A percentile compares a stretch with the other conserved stretches of the same genome.
phyloP scores from a whole-genome alignment of 2,329 filamentous ascomycete species.

The Colletotrichum gigasporum region DNA sequence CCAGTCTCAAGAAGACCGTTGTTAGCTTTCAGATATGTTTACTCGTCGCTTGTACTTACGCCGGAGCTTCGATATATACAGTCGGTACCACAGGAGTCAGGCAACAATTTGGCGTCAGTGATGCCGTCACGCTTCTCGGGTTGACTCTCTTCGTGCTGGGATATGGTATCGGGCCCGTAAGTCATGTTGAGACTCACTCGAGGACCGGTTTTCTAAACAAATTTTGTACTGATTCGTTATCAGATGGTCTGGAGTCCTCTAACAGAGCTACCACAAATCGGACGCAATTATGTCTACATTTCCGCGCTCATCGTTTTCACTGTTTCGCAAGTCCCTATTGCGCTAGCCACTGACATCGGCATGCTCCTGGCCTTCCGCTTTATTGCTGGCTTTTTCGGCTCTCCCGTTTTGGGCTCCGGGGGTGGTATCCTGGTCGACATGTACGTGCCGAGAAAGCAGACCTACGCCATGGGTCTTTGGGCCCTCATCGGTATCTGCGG shows the following conservation, averaged over 20 bases:
- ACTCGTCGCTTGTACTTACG: slow-evolving; percentile 38
- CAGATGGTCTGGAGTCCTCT: slow-evolving; percentile 33
- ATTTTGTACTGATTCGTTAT: not conserved
- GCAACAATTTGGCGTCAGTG: slow-evolving; percentile 72
- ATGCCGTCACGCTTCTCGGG: slow-evolving; percentile 76
- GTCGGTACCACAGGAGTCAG: slow-evolving; percentile 74
- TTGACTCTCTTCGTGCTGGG: slow-evolving; percentile 83
- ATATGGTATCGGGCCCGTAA: slow-evolving; percentile 72
- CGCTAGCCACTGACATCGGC: slow-evolving; percentile 25
- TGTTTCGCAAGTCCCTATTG: slow-evolving; percentile 25
- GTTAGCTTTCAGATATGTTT: slow-evolving; percentile 68
- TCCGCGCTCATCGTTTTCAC: slow-evolving; percentile 32
- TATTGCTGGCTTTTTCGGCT: slow-evolving; percentile 34
- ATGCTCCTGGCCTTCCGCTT: slow-evolving; percentile 35
- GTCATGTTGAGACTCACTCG: too few relatives aligned
- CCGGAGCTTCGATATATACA: slow-evolving; percentile 73
- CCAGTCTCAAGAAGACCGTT: slow-evolving; percentile 62
- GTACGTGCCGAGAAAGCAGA: slow-evolving; percentile 18
- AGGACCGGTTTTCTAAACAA: too few relatives aligned
- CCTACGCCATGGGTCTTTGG: slow-evolving; percentile 10
- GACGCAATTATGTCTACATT: slow-evolving; percentile 33
- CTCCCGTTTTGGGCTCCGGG: slow-evolving; percentile 13
- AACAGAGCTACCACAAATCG: slow-evolving; percentile 32
- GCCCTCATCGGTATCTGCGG: slow-evolving; percentile 19
- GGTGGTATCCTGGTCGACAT: slow-evolving; percentile 17